Evolutionary conservation across 2,329 filamentous ascomycete genomes (phyloP).

Genomic region (Fusarium nanum): DNA sequence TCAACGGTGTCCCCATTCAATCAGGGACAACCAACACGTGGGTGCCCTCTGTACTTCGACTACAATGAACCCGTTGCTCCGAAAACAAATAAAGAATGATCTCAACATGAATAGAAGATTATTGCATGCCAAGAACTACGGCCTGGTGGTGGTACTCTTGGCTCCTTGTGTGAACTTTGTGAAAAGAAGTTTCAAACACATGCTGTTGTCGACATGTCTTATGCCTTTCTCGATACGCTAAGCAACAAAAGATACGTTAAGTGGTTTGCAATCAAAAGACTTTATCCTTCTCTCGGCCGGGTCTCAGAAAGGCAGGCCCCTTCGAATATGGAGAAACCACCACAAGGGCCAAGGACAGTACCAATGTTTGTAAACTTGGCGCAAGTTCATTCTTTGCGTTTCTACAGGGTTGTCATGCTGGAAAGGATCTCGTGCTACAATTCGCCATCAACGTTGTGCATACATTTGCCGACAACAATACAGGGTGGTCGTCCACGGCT

Average conservation of each 20-base stretch:
- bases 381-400: not conserved
- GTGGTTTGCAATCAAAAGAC: too few relatives aligned
- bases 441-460: not conserved
- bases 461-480: not conserved
- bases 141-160: not conserved
- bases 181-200: not conserved
- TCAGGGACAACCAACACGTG: not conserved
- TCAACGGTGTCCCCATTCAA: constrained; percentile 1
- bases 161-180: too few relatives aligned
- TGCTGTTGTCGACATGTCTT: not conserved
- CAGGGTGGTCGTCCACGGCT: not conserved
- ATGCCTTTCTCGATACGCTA: not conserved
- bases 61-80: not conserved
- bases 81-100: not conserved
- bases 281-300: not conserved
- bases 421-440: not conserved
- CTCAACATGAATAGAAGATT: not conserved
- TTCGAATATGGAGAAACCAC: not conserved
- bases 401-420: not conserved
- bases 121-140: not conserved
- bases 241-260: not conserved
- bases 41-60: not conserved
- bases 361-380: not conserved
- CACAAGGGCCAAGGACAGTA: not conserved
- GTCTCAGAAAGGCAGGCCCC: not conserved